Conservation (phyloP, 768 basidiomycete species). For the Lentinula detonsa region DNA sequence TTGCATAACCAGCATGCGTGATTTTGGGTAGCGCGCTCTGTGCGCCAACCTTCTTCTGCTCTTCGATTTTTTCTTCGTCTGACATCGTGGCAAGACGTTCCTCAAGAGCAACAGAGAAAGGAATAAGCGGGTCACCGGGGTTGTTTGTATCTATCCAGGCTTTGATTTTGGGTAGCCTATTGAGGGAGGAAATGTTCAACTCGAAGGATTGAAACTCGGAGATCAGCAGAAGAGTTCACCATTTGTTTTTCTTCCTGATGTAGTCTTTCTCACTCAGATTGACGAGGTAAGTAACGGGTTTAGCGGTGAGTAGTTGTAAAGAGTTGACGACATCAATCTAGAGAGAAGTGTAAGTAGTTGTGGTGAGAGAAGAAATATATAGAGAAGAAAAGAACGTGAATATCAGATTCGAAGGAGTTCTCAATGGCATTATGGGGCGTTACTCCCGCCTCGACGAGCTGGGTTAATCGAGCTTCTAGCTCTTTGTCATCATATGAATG, state of each 20-base stretch:
- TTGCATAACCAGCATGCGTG: conserved; percentile 88
- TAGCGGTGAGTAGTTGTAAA: conserved; percentile 89
- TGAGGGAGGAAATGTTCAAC: background rate
- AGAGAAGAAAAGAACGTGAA: background rate
- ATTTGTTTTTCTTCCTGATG: conserved; percentile 98
- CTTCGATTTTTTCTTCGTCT: conserved; percentile 69
- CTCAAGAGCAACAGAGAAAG: conserved; percentile 94
- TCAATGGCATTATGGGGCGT: conserved; percentile 66
- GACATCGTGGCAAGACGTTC: conserved; percentile 70
- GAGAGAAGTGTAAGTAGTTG: conserved; percentile 1
- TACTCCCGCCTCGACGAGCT: conserved; percentile 85
- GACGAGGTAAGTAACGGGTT: conserved; percentile 96
- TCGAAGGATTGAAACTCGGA: background rate
- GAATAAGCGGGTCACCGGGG: conserved; percentile 92
- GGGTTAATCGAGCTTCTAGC: conserved; percentile 65
- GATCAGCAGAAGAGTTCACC: conserved; percentile 36
- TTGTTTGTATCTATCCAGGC: conserved; percentile 97
- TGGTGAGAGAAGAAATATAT: background rate
- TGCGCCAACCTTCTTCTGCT: conserved; percentile 72
- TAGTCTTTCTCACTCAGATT: conserved; percentile 95
- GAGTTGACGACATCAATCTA: conserved; percentile 90
- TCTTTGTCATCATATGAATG: conserved; percentile 53
- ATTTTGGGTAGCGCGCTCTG: conserved; percentile 83
- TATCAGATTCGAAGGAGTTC: conserved; percentile 38
- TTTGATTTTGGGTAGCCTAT: conserved; percentile 92